Evolutionary conservation across 176 grass and related monocot species (phyloP).

Genomic region (Rhynchospora tenuis): DNA sequence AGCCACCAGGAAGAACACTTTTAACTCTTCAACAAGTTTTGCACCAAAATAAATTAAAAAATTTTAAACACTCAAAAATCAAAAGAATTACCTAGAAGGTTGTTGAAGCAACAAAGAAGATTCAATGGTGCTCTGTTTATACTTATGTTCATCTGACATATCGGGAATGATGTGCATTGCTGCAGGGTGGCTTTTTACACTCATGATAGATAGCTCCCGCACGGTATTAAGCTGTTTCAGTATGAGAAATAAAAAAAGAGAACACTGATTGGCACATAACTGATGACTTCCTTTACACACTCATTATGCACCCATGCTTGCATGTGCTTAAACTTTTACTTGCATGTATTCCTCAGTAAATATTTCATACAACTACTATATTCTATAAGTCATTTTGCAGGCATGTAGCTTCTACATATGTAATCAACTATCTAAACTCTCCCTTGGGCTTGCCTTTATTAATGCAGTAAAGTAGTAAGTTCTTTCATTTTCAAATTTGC

Average conservation of each 20-base stretch:
- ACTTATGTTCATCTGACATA: slow-evolving; percentile 35
- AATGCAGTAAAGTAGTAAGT: not conserved
- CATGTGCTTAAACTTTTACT: not conserved
- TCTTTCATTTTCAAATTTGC: not conserved
- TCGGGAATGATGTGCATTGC: slow-evolving; percentile 92
- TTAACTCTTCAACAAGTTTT: not conserved
- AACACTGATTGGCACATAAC: not conserved
- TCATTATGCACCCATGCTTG: slow-evolving; percentile 1
- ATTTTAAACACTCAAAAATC: slow-evolving; percentile 17
- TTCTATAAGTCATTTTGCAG: not conserved
- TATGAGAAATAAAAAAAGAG: slow-evolving; percentile 11
- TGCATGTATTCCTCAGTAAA: not conserved
- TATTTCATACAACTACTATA: not conserved
- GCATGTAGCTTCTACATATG: not conserved
- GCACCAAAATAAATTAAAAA: not conserved
- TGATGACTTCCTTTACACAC: not conserved
- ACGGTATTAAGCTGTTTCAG: slow-evolving; percentile 75
- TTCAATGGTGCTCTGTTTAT: slow-evolving; percentile 32
- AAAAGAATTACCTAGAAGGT: slow-evolving; percentile 68
- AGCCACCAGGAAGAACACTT: too few species aligned
- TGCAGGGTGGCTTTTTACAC: slow-evolving; percentile 82
- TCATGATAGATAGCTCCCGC: slow-evolving; percentile 97
- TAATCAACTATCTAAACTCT: slow-evolving; percentile 1
- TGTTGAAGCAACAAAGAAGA: slow-evolving; percentile 50
- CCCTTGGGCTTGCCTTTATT: not conserved